These are phyloP conservation scores for Rhizophora mangle DNA, from an alignment of 345 rosid genomes.

Conservation along the genomic window DNA sequence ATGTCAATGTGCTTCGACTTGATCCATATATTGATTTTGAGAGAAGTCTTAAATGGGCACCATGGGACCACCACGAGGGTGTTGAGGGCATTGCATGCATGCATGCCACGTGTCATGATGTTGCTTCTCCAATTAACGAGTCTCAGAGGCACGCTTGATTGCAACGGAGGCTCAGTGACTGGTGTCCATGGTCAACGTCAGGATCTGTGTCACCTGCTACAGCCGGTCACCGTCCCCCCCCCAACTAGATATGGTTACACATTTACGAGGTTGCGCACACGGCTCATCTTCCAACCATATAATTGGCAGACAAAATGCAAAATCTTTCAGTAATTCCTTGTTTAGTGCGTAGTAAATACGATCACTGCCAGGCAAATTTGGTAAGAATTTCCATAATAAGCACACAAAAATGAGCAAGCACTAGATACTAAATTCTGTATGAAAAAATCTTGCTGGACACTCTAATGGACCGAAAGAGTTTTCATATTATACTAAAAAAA, in stretches of 20 bases:
- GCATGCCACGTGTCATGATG: not conserved
- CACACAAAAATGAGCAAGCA: no score
- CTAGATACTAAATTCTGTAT: no score
- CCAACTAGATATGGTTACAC: not conserved
- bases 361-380: no score
- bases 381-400: no score
- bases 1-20: no score
- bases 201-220: conserved; percentile 1
- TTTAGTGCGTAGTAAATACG: not conserved
- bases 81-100: not conserved
- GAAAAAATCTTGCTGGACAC: no score
- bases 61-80: conserved; percentile 1
- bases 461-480: no score
- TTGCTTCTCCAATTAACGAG: not conserved
- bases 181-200: not conserved
- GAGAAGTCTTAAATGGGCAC: no score
- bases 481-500: no score
- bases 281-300: conserved; percentile 11
- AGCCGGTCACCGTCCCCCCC: conserved; percentile 8
- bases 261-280: conserved; percentile 17
- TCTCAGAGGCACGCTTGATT: not conserved
- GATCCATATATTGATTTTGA: no score
- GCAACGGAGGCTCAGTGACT: not conserved
- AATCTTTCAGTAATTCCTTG: not conserved
- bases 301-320: not conserved